Conservation (phyloP, 352 stramenopile genomes). For the Pythium volutum region DNA sequence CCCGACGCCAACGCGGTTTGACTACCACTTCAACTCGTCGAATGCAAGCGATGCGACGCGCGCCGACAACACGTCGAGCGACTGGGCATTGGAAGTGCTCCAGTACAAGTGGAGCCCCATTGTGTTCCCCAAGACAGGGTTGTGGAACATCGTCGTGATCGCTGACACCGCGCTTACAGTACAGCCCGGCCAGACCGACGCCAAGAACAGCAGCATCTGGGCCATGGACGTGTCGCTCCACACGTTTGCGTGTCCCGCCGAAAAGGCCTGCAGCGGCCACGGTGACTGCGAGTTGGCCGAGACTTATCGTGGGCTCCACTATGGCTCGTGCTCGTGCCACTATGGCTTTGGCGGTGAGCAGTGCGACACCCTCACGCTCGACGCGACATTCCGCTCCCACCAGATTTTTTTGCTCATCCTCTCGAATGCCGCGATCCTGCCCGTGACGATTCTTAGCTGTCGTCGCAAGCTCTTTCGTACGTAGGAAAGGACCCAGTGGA, state of each 20-base stretch:
- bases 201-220: conserved; percentile 24
- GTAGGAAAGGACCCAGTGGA: background rate
- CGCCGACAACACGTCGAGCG: conserved; percentile 1
- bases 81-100: conserved; percentile 9
- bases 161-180: conserved; percentile 12
- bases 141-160: conserved; percentile 29
- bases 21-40: conserved; percentile 31
- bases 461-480: conserved; percentile 37
- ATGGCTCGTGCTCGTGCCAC: conserved; percentile 33
- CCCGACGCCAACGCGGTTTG: conserved; percentile 22
- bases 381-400: conserved; percentile 16
- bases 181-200: background rate
- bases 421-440: conserved; percentile 37
- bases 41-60: background rate
- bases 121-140: conserved; percentile 25
- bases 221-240: conserved; percentile 27
- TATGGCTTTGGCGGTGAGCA: conserved; percentile 38
- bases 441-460: conserved; percentile 28
- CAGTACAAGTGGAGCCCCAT: conserved; percentile 24
- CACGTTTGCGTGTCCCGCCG: conserved; percentile 24
- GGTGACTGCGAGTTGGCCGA: conserved; percentile 27
- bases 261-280: conserved; percentile 25
- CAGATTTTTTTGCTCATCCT: conserved; percentile 33
- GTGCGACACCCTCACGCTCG: conserved; percentile 23
- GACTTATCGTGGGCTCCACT: conserved; percentile 32